phyloP scores from a whole-genome alignment of 768 basidiomycete species.

The Obba rivulosa region DNA sequence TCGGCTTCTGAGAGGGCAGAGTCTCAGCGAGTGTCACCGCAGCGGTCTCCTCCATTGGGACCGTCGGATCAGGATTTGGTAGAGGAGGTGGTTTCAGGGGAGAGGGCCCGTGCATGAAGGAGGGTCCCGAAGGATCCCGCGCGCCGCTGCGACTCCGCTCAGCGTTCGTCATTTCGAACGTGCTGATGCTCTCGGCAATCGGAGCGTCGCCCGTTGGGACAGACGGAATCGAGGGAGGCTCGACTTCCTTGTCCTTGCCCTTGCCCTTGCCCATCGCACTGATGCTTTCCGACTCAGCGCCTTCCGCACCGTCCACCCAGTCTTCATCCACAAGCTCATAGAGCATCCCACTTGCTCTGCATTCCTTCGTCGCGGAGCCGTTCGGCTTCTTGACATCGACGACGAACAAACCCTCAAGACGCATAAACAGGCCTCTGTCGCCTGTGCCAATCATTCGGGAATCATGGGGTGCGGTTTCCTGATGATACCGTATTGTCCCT shows the following conservation, averaged over 20 bases:
- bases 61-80: constrained; percentile 25
- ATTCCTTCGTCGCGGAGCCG: constrained; percentile 45
- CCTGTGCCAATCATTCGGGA: constrained; percentile 40
- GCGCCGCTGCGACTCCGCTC: not conserved
- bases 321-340: constrained; percentile 77
- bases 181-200: not conserved
- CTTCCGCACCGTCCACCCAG: constrained; percentile 40
- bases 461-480: constrained; percentile 3
- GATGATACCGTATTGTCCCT: constrained; percentile 8
- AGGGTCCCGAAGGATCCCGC: constrained; percentile 10
- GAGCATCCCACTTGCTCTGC: constrained; percentile 65
- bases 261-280: constrained; percentile 10
- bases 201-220: not conserved
- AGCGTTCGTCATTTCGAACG: constrained; percentile 3
- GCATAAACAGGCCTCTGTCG: constrained; percentile 67
- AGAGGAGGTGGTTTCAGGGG: constrained; percentile 27
- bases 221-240: not conserved
- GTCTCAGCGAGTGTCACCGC: constrained; percentile 9
- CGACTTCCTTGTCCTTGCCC: constrained; percentile 27
- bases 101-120: constrained; percentile 26
- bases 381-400: constrained; percentile 44
- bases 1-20: not conserved
- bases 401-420: constrained; percentile 58
- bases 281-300: not conserved
- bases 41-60: constrained; percentile 16